Conservation (phyloP, 352 stramenopile species). For the Phytophthora pini region DNA sequence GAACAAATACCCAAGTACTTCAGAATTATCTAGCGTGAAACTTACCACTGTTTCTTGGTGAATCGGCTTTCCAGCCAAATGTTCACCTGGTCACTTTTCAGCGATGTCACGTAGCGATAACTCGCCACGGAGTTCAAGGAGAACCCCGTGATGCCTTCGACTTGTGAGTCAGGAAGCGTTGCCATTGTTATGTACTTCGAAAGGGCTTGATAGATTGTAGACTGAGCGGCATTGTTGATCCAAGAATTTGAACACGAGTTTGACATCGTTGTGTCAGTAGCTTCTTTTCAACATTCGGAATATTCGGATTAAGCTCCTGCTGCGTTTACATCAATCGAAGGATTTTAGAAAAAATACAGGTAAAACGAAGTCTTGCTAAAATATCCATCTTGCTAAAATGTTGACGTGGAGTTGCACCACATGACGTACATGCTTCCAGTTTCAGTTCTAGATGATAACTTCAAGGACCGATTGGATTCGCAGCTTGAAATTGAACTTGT, state of each 20-base stretch:
- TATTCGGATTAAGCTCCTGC: too few species aligned
- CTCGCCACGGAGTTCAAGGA: background rate
- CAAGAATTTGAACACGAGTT: too few species aligned
- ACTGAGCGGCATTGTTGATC: too few species aligned
- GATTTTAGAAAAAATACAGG: too few species aligned
- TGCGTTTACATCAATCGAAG: too few species aligned
- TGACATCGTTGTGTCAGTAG: too few species aligned
- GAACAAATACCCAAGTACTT: too few species aligned
- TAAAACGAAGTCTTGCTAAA: too few species aligned
- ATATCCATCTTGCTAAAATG: too few species aligned
- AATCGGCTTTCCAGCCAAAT: background rate
- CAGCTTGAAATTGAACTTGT: background rate
- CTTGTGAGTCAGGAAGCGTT: background rate
- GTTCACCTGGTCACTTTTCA: background rate
- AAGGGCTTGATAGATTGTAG: too few species aligned
- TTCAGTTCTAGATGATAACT: background rate
- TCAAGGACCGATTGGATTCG: background rate
- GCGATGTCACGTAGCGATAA: background rate
- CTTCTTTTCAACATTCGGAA: too few species aligned
- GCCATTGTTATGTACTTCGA: background rate
- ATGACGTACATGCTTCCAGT: background rate
- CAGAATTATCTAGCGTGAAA: background rate
- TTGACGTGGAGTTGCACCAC: too few species aligned
- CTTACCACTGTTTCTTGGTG: conserved; percentile 5
- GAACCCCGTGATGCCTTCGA: background rate